Base-by-base conservation (phyloP, 768 basidiomycete genomes). In the Suillus bovinus region DNA sequence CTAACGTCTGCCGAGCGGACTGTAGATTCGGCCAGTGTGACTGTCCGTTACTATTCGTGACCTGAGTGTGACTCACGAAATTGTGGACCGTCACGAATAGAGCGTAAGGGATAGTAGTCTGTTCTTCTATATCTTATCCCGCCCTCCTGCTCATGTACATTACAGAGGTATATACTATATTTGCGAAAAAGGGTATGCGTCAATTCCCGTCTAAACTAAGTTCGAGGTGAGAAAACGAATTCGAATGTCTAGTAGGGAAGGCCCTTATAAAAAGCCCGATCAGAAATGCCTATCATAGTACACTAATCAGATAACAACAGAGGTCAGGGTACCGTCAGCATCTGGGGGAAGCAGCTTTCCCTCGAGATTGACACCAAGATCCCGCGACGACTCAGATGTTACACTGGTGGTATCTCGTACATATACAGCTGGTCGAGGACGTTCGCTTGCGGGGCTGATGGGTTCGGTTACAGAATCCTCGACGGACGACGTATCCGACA, bases 381-480 rank as follows among this genome's bases (percentile, higher is more conserved):
- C 71, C 58, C 67, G 67, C 31, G 69, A 75, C 42, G 66, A 68
- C 11, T 64, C 70, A 7, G 73, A 74, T 0, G 62, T 65, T 33
- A 74, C 60, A 44, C 73, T 74, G 29, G 44, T 72, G 41, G 71
- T 66, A 58, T 74, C 74, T 59, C 69, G 71, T 24, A 74, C 73
- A 17, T 72, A 46, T n/a, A 74, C 73, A 29, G n/a, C 67, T 9
- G 63, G 33, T 22, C 73, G 67, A 3, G 67, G 63, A 29, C 69
- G 64, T 46, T 74, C 73, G 36, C 73, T 74, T 2, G 65, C 66
- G 2, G 76, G 76, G 49, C 76, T 77, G 3, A 68, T 63, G 0
- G 76, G 76, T 66, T 77, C 76, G 7, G 63, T 70, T 4, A 77
- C 66, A 2, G 75, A 76, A 42, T 76, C 74, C n/a, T 75, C 75